Evolutionary conservation across 768 basidiomycete species (phyloP), one percentile per base, ranked within the genome.

Genomic region (Candolleomyces aberdarensis): DNA sequence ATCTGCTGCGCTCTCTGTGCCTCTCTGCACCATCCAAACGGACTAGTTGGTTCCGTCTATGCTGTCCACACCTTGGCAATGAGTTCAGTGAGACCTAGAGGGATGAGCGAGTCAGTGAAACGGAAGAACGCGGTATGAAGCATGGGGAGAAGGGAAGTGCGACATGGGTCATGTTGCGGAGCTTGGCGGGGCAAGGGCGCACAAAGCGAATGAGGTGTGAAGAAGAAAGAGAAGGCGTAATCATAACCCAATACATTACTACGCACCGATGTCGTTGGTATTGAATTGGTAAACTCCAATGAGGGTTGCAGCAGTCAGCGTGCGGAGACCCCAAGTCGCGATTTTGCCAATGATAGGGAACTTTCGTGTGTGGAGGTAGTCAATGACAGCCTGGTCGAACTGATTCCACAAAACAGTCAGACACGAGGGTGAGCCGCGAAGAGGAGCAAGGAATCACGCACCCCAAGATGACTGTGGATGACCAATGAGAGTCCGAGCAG

Each of bases 231-330:
- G 36, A 36, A 6, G 52, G 11, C 44, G 36, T 36, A 31, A 58
- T 15, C 46, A 32, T 10, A 63, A 41, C 32, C 59, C 26, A 13
- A 40, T 5, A 43, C 5, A 26, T 40, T 17, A 36, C 39, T 8
- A 81, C 91, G 65, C 66, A 97, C 97, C 96, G 64, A 99, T 87
- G 71, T 98, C 96, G 71, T 96, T 94, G 47, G 97, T 98, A 79
- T 98, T 98, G 81, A 98, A 98, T 74, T 97, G 91, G 78, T 97
- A 99, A 5, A 98, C 84, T 15, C 97, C 96, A 49, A 94, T 86
- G 56, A 95, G 81, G 5, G 91, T 86, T 20, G 87, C 93, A 43
- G 88, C 84, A 31, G 97, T 98, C 5, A 86, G 78, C 5, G 84
- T 74, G 51, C 94, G 83, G 58, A 98, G 79, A 8, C 79, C 72